phyloP scores from a whole-genome alignment of 306 rosid species.

The Vigna unguiculata region DNA sequence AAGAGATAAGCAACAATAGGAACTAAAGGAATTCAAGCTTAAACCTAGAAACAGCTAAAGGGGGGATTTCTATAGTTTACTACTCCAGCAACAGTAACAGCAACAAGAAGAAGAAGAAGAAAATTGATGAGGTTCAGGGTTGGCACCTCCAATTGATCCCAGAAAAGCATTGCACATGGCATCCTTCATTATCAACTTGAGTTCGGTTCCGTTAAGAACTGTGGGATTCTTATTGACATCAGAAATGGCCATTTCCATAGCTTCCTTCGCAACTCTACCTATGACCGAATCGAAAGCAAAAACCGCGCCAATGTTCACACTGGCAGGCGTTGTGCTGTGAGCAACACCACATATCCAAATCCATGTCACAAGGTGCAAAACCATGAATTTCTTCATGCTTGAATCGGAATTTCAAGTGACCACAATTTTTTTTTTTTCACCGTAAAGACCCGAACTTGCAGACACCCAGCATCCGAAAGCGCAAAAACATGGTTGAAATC shows the following conservation, averaged over 20 bases:
- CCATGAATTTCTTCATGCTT: conserved; percentile 51
- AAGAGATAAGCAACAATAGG: conserved; percentile 19
- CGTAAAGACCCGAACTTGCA: conserved; percentile 36
- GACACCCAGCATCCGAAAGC: conserved; percentile 28
- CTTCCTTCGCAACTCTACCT: conserved; percentile 73
- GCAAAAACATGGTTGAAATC: conserved; percentile 30
- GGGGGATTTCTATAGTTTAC: conserved; percentile 16
- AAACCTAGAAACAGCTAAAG: conserved; percentile 5
- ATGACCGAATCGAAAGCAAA: conserved; percentile 80
- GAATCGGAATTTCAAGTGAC: conserved; percentile 36
- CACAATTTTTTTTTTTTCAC: conserved; percentile 37
- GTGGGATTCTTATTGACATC: conserved; percentile 77
- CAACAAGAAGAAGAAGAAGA: neutral
- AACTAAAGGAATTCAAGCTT: conserved; percentile 6
- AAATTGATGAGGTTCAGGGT: conserved; percentile 27
- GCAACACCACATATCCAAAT: conserved; percentile 59
- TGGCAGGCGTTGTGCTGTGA: conserved; percentile 60
- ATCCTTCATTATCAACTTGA: conserved; percentile 60
- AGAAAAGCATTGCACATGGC: conserved; percentile 72
- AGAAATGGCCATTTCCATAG: conserved; percentile 76
- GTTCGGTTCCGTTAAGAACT: conserved; percentile 69
- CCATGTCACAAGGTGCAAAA: conserved; percentile 47
- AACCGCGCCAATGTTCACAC: conserved; percentile 80
- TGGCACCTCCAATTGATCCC: conserved; percentile 82
- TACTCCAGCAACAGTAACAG: neutral